Base-by-base conservation (phyloP, 306 rosid species). In the Cucumis cinereus region DNA sequence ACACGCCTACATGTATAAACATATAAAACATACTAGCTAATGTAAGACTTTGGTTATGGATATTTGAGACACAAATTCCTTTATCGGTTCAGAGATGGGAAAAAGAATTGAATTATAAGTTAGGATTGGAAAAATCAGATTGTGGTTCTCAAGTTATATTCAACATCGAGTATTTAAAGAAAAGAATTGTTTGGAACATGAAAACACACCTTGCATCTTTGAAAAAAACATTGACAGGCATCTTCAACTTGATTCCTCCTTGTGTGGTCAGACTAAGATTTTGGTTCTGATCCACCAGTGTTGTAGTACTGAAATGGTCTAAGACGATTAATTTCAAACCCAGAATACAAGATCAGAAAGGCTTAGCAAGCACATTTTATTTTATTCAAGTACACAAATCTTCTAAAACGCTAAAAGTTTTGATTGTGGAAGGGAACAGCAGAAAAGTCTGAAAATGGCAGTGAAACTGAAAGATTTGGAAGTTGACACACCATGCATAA, bases 211-310 rank as follows among this genome's bases (percentile, higher is more conserved):
- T 91, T 84, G 93, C 88, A 78, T 90, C 96, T 84, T 73, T 86
- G 92, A 94, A 91, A 95, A 94, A 91, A 79, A 94, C 95, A 77
- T 86, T 80, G 80, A 89, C 74, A 43, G 97, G 95, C 35, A 89
- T 68, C 62, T 80, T 90, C 91, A 86, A 82, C 78, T 79, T 83
- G 87, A 68, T 84, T 78, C 40, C 77, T 76, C 54, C 78, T 56
- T 35, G 5, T 14, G 36, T 33, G 47, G 78, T 54, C 40, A 57
- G 41, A 49, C 13, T 14, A 49, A 71, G 57, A 33, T 71, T 71
- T 23, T 71, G 59, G 23, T 26, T 63, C 71, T 63, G 75, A 23
- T 70, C 33, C 15, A 35, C 57, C 75, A 47, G 59, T 71, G 40
- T 49, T 70, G 75, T 70, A 70, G 41, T 26, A 49, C 74, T 70